Percentiles rank a stretch among this genome's conserved stretches.
phyloP scores from a whole-genome alignment of 78 protist species.

The Dictyostelium purpureum region DNA sequence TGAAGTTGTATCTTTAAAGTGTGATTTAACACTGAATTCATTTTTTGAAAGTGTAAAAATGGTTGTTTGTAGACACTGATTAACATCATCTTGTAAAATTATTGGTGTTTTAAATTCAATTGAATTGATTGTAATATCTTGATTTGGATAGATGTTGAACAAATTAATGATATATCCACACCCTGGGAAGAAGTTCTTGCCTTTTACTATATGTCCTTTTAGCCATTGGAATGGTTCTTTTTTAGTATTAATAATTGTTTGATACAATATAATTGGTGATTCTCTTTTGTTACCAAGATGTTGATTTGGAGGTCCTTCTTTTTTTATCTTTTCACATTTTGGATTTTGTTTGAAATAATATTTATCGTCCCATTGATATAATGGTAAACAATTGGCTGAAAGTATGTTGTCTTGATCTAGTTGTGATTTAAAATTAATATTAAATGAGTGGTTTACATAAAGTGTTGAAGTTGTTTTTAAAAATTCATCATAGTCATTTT shows the following conservation, averaged over 20 bases:
- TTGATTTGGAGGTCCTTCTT: conserved; percentile 13
- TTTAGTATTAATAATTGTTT: background rate
- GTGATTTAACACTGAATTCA: background rate
- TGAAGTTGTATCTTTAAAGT: background rate
- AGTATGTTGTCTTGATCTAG: no score
- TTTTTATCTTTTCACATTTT: background rate
- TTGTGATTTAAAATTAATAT: background rate
- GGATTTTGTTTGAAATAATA: conserved; percentile 4
- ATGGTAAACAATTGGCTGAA: background rate
- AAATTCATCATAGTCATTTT: background rate
- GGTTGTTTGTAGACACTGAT: background rate
- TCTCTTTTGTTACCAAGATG: background rate
- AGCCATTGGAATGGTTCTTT: background rate
- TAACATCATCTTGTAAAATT: background rate
- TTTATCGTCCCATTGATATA: conserved; percentile 54
- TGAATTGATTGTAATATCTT: background rate
- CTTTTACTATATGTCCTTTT: conserved; percentile 45
- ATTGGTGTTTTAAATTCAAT: conserved; percentile 1
- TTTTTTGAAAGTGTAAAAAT: background rate
- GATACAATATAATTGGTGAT: background rate
- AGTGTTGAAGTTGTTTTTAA: background rate
- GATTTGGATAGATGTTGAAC: background rate
- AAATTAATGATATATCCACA: conserved; percentile 4
- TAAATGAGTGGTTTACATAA: background rate
- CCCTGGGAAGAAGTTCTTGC: conserved; percentile 21